Percentiles rank a stretch among this genome's conserved stretches.
These are phyloP conservation scores for Schwanniomyces vanrijiae DNA, from an alignment of 805 yeast genomes.

Conservation along the genomic window DNA sequence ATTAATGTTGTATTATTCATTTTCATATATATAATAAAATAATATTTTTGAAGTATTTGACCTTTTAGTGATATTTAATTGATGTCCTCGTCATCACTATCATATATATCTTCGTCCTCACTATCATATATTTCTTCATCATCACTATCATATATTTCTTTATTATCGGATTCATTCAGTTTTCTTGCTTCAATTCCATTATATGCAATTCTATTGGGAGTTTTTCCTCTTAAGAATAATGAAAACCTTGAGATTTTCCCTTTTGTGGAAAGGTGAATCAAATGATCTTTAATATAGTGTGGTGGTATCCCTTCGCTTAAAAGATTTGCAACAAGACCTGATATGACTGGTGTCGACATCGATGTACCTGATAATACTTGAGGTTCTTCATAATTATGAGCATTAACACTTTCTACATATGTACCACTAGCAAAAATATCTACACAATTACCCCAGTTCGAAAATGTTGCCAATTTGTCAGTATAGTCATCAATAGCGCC, in stretches of 20 bases:
- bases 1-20: background rate
- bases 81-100: background rate
- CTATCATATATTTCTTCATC: background rate
- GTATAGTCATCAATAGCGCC: constrained; percentile 83
- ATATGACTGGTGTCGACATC: constrained; percentile 76
- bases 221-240: constrained; percentile 46
- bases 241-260: constrained; percentile 49
- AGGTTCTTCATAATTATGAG: constrained; percentile 22
- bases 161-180: background rate
- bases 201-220: constrained; percentile 60
- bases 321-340: constrained; percentile 61
- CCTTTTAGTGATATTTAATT: too few relatives aligned
- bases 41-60: too few relatives aligned
- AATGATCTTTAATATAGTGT: constrained; percentile 36
- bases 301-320: constrained; percentile 51
- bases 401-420: constrained; percentile 56
- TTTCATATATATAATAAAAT: too few relatives aligned
- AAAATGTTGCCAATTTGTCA: constrained; percentile 71
- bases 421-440: constrained; percentile 85
- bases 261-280: constrained; percentile 48
- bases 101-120: background rate
- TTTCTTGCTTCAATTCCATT: constrained; percentile 20
- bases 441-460: constrained; percentile 95
- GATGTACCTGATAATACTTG: constrained; percentile 68
- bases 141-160: background rate